Evolutionary conservation across 179 eudicot species (phyloP).

Genomic region (Sideroxylon spinosum): DNA sequence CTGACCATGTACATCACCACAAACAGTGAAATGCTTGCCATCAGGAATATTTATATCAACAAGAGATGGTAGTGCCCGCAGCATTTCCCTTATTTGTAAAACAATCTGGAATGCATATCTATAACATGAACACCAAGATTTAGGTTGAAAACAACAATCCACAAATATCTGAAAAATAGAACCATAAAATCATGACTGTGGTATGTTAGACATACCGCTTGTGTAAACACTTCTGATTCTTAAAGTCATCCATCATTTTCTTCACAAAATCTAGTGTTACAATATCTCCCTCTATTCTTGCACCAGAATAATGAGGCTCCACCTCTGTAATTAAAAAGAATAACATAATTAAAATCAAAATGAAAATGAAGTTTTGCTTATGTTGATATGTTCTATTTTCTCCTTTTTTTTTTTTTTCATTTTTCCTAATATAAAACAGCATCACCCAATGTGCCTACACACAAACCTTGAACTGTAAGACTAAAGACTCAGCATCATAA

Average conservation of each 20-base stretch:
- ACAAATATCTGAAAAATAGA: neutral
- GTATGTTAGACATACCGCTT: constrained; percentile 49
- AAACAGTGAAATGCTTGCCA: constrained; percentile 89
- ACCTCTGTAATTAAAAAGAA: constrained; percentile 43
- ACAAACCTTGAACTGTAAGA: neutral
- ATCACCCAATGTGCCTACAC: neutral
- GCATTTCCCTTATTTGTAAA: constrained; percentile 80
- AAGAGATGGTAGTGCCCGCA: constrained; percentile 89
- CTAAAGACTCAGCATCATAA: neutral
- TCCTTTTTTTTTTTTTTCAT: neutral
- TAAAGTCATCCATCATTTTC: constrained; percentile 93
- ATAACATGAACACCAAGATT: constrained; percentile 21
- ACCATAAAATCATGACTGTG: neutral
- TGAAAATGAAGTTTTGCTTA: constrained; percentile 1
- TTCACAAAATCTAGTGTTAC: constrained; percentile 87
- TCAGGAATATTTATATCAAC: constrained; percentile 83
- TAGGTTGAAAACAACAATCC: neutral
- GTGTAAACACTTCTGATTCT: constrained; percentile 77
- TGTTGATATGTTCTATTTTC: neutral
- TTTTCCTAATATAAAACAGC: neutral
- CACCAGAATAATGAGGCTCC: constrained; percentile 94
- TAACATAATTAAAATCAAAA: neutral
- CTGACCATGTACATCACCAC: constrained; percentile 99
- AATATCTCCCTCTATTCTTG: constrained; percentile 85
- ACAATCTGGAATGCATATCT: constrained; percentile 98